Conservation (phyloP, 2,329 filamentous ascomycete genomes). For the Nemania abortiva region DNA sequence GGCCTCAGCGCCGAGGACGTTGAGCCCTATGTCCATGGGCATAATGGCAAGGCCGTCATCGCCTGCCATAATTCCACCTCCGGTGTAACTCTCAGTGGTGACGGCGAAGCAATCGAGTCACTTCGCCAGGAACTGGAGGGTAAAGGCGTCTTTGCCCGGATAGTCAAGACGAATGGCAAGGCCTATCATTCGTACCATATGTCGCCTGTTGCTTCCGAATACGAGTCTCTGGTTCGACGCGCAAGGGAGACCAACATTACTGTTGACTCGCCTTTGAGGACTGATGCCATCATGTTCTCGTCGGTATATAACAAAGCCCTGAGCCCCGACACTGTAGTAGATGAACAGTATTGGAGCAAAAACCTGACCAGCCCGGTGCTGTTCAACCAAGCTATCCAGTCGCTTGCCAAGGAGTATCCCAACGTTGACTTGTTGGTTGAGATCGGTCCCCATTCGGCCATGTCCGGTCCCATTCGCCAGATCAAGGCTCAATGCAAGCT, state of each 20-base stretch:
- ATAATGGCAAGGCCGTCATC: background rate
- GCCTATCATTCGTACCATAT: background rate
- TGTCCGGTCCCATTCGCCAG: slow-evolving; percentile 26
- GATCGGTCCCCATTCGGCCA: slow-evolving; percentile 31
- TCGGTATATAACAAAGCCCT: background rate
- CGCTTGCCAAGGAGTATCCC: background rate
- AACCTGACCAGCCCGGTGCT: background rate
- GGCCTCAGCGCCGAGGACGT: background rate
- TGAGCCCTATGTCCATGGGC: background rate
- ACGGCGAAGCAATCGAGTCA: background rate
- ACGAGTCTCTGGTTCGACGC: background rate
- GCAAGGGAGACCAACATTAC: background rate
- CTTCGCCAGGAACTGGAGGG: background rate
- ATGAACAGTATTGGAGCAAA: background rate
- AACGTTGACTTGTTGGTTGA: slow-evolving; percentile 26
- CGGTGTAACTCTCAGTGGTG: background rate
- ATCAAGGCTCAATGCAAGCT: background rate
- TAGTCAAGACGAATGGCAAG: background rate
- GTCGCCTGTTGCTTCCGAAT: background rate
- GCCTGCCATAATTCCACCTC: background rate
- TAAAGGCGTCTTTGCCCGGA: background rate
- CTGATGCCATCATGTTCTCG: background rate
- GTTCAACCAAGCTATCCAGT: slow-evolving; percentile 12
- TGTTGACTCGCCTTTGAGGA: background rate
- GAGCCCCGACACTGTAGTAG: background rate